Evolutionary conservation across 2,329 filamentous ascomycete species (phyloP).

Genomic region (Colletotrichum tabaci): DNA sequence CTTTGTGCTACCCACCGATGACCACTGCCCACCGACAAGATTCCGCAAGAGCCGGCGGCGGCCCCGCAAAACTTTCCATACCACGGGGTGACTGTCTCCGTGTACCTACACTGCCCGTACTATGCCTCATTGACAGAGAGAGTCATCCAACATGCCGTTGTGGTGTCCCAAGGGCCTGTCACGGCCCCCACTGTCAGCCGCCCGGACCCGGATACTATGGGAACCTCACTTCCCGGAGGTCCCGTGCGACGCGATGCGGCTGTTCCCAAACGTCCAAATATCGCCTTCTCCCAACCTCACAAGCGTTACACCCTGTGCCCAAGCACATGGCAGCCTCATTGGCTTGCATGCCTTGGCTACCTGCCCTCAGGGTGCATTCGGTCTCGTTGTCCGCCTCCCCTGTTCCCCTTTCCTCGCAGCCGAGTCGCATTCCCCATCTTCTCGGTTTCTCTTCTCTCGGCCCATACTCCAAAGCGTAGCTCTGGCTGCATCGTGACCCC

Average conservation of each 20-base stretch:
- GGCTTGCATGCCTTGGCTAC: not conserved
- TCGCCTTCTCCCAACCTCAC: not conserved
- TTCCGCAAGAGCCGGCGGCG: slow-evolving; percentile 9
- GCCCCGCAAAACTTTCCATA: slow-evolving; percentile 1
- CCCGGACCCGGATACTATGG: slow-evolving; percentile 8
- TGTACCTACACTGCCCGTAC: not conserved
- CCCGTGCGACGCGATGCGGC: slow-evolving; percentile 18
- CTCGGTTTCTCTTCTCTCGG: not conserved
- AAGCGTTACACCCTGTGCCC: not conserved
- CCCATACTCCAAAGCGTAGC: not conserved
- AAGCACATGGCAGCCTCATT: not conserved
- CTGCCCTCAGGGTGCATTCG: not conserved
- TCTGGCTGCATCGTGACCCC: not conserved
- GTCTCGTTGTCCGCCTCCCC: not conserved
- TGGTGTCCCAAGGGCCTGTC: slow-evolving; percentile 31
- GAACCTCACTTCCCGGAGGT: slow-evolving; percentile 13
- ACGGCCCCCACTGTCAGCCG: slow-evolving; percentile 28
- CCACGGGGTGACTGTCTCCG: not conserved
- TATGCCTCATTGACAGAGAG: not conserved
- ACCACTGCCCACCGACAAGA: not conserved
- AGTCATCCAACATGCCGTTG: not conserved
- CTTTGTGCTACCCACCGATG: not conserved
- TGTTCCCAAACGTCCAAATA: not conserved
- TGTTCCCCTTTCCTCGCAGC: not conserved
- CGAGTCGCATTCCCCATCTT: not conserved